Evolutionary conservation across 495 filamentous ascomycete species (phyloP), one percentile per base, ranked within the genome.

Genomic region (Rusavskia elegans): DNA sequence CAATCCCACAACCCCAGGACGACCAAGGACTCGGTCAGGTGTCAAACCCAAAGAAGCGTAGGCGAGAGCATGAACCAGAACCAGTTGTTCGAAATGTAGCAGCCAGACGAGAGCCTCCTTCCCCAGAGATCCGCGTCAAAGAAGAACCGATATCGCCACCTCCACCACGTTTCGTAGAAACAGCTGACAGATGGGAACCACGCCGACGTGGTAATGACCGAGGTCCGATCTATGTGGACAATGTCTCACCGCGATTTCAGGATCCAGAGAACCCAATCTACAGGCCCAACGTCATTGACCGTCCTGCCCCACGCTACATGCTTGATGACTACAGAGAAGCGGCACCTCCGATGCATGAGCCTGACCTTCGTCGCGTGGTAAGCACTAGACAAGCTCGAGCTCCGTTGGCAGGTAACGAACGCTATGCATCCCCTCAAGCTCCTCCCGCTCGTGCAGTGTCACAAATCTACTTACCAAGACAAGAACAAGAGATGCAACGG

Each of bases 141-240:
- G 76, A 83, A 55, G 89, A 96, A 63, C 89, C 89, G 8, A 73
- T 83, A 13, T 95, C 89, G 1, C 86, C 86, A 2, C 87, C 89
- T 1, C 86, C 86, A 2, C 87, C 86, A 19, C 85, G 84, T 14
- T 71, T 86, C 48, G 75, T 77, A 51, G 70, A 71, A 67, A 32
- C 71, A 70, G 48, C 61, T 69, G 39, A 56, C 29, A 17, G 55
- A 38, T 54, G 62, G 48, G 60, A 62, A 46, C 50, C 52, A 37
- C 73, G 73, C 54, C 73, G 76, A 35, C 63, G 66, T 25, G 66
- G 71, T 42, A 72, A 75, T 55, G 71, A 65, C 21, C 61, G 61
- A 23, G 62, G 59, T 23, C 70, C 68, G 7, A 54, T 74, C 21
- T 74, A 74, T 53, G 68, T 75, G 53, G 76, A 78, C 49, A 64